These are phyloP conservation scores for Stenogyne calaminthoides DNA, from an alignment of 305 asterid species.

Conservation along the genomic window DNA sequence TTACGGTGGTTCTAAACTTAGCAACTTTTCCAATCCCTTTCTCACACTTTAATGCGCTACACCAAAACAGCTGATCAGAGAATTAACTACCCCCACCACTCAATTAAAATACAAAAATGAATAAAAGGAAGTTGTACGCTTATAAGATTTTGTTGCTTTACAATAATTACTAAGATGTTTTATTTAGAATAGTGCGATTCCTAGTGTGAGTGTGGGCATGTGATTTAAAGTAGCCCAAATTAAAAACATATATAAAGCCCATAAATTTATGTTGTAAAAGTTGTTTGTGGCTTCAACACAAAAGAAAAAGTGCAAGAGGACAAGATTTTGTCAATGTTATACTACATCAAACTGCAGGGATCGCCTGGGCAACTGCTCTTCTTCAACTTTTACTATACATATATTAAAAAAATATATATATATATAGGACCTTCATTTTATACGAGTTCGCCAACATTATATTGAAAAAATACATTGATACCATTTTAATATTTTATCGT, in stretches of 20 bases:
- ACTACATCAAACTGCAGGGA: too few relatives aligned
- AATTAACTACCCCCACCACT: too few relatives aligned
- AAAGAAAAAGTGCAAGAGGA: neutral
- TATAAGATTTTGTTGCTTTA: neutral
- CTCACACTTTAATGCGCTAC: constrained; percentile 18
- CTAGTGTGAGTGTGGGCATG: neutral
- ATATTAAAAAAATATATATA: too few relatives aligned
- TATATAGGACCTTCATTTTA: too few relatives aligned
- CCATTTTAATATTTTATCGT: too few relatives aligned
- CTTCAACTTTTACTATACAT: too few relatives aligned
- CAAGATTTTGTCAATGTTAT: constrained; percentile 3
- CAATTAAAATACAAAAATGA: neutral
- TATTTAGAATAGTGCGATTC: too few relatives aligned
- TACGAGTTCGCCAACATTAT: too few relatives aligned
- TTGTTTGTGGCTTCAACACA: neutral
- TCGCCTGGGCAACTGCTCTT: too few relatives aligned
- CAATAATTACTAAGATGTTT: neutral
- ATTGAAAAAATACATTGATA: too few relatives aligned
- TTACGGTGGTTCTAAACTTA: neutral
- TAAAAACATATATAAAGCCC: neutral
- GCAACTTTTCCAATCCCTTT: neutral
- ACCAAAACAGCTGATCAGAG: neutral
- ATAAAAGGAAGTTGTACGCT: neutral
- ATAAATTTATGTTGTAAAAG: neutral
- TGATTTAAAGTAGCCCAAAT: neutral